Base-by-base conservation (phyloP, 2,329 filamentous ascomycete species). In the Elsinoe australis region DNA sequence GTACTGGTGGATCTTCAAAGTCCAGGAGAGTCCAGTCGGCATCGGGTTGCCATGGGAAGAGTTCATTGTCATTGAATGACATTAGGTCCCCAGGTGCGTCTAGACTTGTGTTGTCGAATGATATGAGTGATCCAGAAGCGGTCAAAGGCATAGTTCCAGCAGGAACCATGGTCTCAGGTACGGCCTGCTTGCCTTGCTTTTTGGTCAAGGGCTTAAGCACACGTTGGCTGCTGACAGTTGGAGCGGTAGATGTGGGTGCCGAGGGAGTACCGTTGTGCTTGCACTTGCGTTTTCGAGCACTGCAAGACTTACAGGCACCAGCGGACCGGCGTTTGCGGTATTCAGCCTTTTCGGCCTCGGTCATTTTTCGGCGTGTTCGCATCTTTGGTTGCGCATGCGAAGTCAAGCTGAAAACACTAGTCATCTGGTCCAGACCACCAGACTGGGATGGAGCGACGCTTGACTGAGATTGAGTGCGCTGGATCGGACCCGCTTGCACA, bases 271-370 rank as follows among this genome's bases (percentile, higher is more conserved):
- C 46, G 26, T 50, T 54, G 39, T 54, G 52, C 15, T 47, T 42
- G 45, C 52, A 54, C 45, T 64, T 64, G 26, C 62, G 56, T 55
- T 65, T 65, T 4, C 63, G 56, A 53, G 60, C 59, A 19, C 58
- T 56, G 52, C 63, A 65, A 52, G 61, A 59, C 8, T 63, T 60
- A 53, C 63, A 65, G 6, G 63, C 63, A 50, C 64, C 64, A 9
- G 62, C 62, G 14, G 63, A 62, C 29, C 63, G 53, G 22, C 62
- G 61, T 49, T 64, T 64, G 21, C 62, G 61, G 54, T 65, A 65
- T 54, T 65, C 63, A 39, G 56, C 53, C 56, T 64, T 64, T 51
- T 65, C 63, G 2, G 60, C 58, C 34, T 63, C 62, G 44, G 63
- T 65, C 63, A 65, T 65, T 54, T 64, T 65, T 17, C 63, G 54